Evolutionary conservation across 2,329 filamentous ascomycete genomes (phyloP), one percentile per base, ranked within the genome.

Genomic region (Cladorrhinum sp.): DNA sequence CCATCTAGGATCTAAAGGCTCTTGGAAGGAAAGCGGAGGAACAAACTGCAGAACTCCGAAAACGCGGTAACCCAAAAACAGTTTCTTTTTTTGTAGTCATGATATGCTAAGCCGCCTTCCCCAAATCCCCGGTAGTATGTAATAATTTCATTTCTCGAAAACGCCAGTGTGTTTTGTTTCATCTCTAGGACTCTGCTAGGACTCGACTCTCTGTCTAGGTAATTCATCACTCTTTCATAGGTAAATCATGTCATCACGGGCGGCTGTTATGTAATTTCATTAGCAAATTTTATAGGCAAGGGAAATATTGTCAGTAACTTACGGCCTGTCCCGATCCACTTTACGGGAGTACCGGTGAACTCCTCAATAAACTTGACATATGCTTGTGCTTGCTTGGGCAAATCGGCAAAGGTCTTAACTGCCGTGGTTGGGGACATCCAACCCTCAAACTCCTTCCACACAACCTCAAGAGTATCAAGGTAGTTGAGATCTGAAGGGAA

Each of bases 311-410:
- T 3, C 2, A 25, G 10, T 41, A 49, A 50, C 57, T 66, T 64
- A 53, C 66, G 67, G 16, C 67, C 67, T n/a, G 67, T 69, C 29
- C 67, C 67, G 55, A 69, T 65, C 66, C 66, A 69, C 36, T 64
- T 66, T 23, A 69, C 62, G 13, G 65, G 66, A 20, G 88, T 82
- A 29, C 84, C 85, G 13, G 87, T 75, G 70, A 85, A 87, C 64
- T 84, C 74, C 77, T 91, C 87, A 62, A 90, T 87, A 72, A 77
- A 75, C 71, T 85, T 79, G 59, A 91, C 77, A 68, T 91, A 92
- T 50, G 82, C 81, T 61, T 82, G 79, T 20, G 88, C 88, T 68
- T 87, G 78, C 69, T 77, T 75, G 6, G 89, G 88, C 48, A 92
- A 76, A 29, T 87, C 84, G 49, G 23, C 79, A 69, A 79, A 92